Evolutionary conservation across 768 basidiomycete genomes (phyloP).

Genomic region (Termitomyces sp.): DNA sequence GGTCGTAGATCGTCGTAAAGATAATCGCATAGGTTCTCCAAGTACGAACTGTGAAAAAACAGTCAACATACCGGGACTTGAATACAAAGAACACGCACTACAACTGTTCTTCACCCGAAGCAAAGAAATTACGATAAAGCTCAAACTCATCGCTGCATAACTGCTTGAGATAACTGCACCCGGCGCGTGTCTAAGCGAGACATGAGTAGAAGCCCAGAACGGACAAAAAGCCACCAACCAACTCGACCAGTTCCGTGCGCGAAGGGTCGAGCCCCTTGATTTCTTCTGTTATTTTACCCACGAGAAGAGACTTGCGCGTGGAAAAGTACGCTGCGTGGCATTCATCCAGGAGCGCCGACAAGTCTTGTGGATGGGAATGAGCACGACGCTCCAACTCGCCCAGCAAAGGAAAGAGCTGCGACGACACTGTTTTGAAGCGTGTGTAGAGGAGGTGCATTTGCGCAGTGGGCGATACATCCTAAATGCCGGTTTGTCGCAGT

Average conservation of each 20-base stretch:
- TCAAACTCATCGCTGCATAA: constrained; percentile 88
- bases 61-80: neutral
- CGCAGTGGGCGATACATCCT: constrained; percentile 79
- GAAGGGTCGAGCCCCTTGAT: constrained; percentile 78
- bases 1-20: constrained; percentile 95
- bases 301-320: constrained; percentile 65
- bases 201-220: neutral
- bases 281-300: constrained; percentile 72
- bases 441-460: constrained; percentile 86
- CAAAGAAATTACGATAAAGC: constrained; percentile 82
- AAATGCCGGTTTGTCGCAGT: neutral
- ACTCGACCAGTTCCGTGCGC: constrained; percentile 79
- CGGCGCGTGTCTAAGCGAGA: constrained; percentile 67
- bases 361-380: constrained; percentile 73
- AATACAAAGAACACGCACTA: constrained; percentile 29
- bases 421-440: constrained; percentile 71
- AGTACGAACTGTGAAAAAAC: constrained; percentile 57
- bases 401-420: constrained; percentile 71
- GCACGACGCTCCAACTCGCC: constrained; percentile 83
- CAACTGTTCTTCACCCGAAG: constrained; percentile 66
- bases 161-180: constrained; percentile 90
- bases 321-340: constrained; percentile 84
- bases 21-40: constrained; percentile 89
- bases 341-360: constrained; percentile 74
- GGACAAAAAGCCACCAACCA: constrained; percentile 39